phyloP scores from a whole-genome alignment of 2,329 filamentous ascomycete genomes.

The Paecilomyces fulvus region DNA sequence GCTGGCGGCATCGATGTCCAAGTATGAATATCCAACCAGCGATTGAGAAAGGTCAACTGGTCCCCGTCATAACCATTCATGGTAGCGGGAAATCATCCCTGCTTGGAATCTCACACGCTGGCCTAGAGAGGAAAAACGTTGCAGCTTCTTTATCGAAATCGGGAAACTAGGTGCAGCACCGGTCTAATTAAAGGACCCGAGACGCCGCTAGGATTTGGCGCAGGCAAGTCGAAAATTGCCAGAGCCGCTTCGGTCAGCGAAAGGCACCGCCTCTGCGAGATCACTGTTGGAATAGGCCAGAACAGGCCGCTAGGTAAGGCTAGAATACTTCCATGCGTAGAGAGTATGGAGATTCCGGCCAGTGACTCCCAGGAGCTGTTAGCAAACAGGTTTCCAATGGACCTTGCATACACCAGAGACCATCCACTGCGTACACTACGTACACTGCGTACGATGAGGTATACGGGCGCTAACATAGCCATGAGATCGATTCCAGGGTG shows the following conservation, averaged over 20 bases:
- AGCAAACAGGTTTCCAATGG: neutral
- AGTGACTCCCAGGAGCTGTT: neutral
- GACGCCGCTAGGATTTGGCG: neutral
- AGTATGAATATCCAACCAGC: conserved; percentile 15
- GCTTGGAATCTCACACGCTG: neutral
- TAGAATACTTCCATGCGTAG: neutral
- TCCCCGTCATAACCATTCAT: neutral
- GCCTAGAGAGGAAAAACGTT: conserved; percentile 7
- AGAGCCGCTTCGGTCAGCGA: neutral
- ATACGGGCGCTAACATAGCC: neutral
- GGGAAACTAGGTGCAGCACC: conserved; percentile 8
- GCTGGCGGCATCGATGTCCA: conserved; percentile 14
- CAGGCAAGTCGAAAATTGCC: neutral
- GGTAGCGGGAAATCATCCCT: conserved; percentile 3
- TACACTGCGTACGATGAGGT: neutral
- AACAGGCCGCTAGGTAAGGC: neutral
- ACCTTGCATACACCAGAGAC: neutral
- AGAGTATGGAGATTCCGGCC: neutral
- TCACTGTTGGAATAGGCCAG: neutral
- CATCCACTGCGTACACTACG: neutral
- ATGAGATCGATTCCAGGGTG: neutral
- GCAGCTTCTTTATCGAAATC: conserved; percentile 7
- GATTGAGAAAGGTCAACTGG: conserved; percentile 6
- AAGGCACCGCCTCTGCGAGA: neutral
- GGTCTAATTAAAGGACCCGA: neutral